Evolutionary conservation across 2,329 filamentous ascomycete genomes (phyloP).

Genomic region (Xylaria hypoxylon): DNA sequence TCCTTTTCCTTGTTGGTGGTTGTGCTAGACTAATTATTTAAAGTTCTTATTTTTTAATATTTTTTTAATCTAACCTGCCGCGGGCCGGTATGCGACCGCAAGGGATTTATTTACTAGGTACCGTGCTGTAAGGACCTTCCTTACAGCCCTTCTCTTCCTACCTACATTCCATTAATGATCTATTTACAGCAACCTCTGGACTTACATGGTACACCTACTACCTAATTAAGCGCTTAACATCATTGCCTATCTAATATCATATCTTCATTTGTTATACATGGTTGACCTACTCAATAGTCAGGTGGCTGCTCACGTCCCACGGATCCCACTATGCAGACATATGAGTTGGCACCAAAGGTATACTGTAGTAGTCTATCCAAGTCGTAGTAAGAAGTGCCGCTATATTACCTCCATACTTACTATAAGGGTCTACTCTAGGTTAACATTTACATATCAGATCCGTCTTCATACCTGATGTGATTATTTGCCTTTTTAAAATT

Average conservation of each 20-base stretch:
- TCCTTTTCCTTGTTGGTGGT: constrained; percentile 4
- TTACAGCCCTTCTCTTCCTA: background rate
- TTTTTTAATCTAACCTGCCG: constrained; percentile 5
- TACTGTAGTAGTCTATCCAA: constrained; percentile 6
- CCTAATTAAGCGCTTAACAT: constrained; percentile 16
- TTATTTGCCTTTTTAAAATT: background rate
- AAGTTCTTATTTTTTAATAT: constrained; percentile 24
- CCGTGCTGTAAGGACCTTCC: constrained; percentile 7
- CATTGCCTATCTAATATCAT: background rate
- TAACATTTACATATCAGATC: constrained; percentile 3
- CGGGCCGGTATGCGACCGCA: constrained; percentile 22
- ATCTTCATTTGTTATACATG: constrained; percentile 7
- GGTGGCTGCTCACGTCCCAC: constrained; percentile 7
- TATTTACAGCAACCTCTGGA: background rate
- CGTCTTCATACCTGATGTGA: background rate
- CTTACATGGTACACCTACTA: constrained; percentile 4
- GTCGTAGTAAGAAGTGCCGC: constrained; percentile 9
- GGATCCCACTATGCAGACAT: constrained; percentile 3
- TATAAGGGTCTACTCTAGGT: background rate
- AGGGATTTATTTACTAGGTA: too few species aligned
- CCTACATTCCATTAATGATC: background rate
- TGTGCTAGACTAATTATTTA: constrained; percentile 17
- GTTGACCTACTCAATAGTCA: constrained; percentile 20
- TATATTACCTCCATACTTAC: constrained; percentile 19
- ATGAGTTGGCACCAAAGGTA: constrained; percentile 11